These are phyloP conservation scores for Saccharomycopsis hybrid DNA, from an alignment of 1,139 yeast genomes.

Conservation along the genomic window DNA sequence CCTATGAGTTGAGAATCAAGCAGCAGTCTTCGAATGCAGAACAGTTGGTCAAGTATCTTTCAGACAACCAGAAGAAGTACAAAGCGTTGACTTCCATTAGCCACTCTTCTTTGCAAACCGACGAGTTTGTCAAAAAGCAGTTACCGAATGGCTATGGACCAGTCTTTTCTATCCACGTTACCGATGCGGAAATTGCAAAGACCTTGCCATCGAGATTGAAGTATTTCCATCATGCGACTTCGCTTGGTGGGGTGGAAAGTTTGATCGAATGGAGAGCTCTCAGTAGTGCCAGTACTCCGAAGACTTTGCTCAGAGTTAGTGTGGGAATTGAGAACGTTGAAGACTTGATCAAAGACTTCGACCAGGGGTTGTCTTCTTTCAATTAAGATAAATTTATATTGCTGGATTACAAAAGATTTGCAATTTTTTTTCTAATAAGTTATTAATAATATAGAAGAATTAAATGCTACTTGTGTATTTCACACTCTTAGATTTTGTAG, in stretches of 20 bases:
- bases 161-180: conserved; percentile 61
- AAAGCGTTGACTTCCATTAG: conserved; percentile 46
- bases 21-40: conserved; percentile 62
- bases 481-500: no score
- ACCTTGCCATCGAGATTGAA: conserved; percentile 59
- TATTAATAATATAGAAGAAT: no score
- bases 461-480: no score
- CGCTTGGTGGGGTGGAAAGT: conserved; percentile 91
- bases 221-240: conserved; percentile 83
- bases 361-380: conserved; percentile 33
- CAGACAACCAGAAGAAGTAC: conserved; percentile 37
- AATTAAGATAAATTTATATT: background rate
- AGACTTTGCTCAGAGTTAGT: conserved; percentile 61
- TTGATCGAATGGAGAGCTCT: conserved; percentile 86
- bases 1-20: conserved; percentile 62
- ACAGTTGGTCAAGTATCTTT: conserved; percentile 53
- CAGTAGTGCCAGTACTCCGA: conserved; percentile 52
- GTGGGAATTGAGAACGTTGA: conserved; percentile 48
- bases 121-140: conserved; percentile 56
- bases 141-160: conserved; percentile 63
- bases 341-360: conserved; percentile 60
- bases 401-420: no score
- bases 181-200: conserved; percentile 50
- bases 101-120: conserved; percentile 74
- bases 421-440: no score